Percentiles rank a stretch among this genome's conserved stretches.
Evolutionary conservation across 169 alveolate genomes (phyloP).

Genomic region (Amoebophrya sp.): DNA sequence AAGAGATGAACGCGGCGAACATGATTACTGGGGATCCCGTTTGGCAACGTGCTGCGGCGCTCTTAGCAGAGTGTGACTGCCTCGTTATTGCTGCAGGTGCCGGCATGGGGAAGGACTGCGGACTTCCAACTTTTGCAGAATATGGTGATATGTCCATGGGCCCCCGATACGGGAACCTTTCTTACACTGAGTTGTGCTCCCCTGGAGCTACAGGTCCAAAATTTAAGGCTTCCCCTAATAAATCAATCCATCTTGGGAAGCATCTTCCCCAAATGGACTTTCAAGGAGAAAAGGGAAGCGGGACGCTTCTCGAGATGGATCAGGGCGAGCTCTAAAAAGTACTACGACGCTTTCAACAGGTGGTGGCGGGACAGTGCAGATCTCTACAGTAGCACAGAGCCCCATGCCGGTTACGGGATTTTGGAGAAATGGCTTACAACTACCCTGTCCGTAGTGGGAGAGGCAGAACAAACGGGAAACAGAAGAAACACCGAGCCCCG

Average conservation of each 20-base stretch:
- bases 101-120: background rate
- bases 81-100: background rate
- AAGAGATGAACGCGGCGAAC: no score
- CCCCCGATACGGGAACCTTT: background rate
- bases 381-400: background rate
- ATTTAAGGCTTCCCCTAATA: no score
- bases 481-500: no score
- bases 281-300: no score
- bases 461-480: no score
- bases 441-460: no score
- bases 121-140: background rate
- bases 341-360: background rate
- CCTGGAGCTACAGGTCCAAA: no score
- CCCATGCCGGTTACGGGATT: background rate
- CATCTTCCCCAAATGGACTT: no score
- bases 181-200: background rate
- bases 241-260: no score
- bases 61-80: background rate
- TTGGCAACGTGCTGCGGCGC: background rate
- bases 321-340: no score
- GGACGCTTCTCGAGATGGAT: no score
- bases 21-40: background rate
- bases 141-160: background rate
- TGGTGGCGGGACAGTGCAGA: background rate
- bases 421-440: background rate